Evolutionary conservation across 176 grass and related monocot species (phyloP).

Genomic region (Eleusine indica): DNA sequence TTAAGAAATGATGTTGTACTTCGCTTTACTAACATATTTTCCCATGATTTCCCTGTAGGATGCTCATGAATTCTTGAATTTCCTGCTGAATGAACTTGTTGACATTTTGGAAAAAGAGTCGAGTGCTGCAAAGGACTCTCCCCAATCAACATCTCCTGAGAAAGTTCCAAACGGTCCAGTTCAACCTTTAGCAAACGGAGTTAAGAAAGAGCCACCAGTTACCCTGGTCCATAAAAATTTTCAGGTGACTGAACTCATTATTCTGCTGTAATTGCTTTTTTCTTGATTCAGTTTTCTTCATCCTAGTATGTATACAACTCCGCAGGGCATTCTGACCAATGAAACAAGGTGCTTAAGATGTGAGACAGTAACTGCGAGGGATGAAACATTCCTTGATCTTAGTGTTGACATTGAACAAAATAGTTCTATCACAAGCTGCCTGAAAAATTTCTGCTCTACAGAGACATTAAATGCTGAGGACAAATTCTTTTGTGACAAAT

Average conservation of each 20-base stretch:
- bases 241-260: slow-evolving; percentile 60
- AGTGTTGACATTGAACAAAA: slow-evolving; percentile 98
- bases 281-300: slow-evolving; percentile 13
- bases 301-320: slow-evolving; percentile 31
- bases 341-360: slow-evolving; percentile 90
- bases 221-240: slow-evolving; percentile 92
- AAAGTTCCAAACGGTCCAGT: slow-evolving; percentile 67
- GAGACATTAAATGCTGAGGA: slow-evolving; percentile 96
- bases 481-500: slow-evolving; percentile 98
- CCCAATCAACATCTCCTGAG: slow-evolving; percentile 58
- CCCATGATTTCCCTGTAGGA: slow-evolving; percentile 63
- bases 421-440: slow-evolving; percentile 92
- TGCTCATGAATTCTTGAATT: slow-evolving; percentile 97
- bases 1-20: slow-evolving; percentile 10
- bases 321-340: slow-evolving; percentile 89
- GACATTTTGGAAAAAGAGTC: slow-evolving; percentile 93
- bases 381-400: slow-evolving; percentile 90
- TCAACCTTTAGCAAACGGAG: slow-evolving; percentile 66
- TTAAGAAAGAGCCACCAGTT: slow-evolving; percentile 71
- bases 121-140: slow-evolving; percentile 52
- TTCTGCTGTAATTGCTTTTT: slow-evolving; percentile 9
- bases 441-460: slow-evolving; percentile 96
- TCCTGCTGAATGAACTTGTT: slow-evolving; percentile 91
- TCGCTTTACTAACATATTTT: slow-evolving; percentile 33
- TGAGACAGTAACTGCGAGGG: slow-evolving; percentile 90